These are phyloP conservation scores for Russula lepida DNA, from an alignment of 768 basidiomycete species.

Conservation along the genomic window DNA sequence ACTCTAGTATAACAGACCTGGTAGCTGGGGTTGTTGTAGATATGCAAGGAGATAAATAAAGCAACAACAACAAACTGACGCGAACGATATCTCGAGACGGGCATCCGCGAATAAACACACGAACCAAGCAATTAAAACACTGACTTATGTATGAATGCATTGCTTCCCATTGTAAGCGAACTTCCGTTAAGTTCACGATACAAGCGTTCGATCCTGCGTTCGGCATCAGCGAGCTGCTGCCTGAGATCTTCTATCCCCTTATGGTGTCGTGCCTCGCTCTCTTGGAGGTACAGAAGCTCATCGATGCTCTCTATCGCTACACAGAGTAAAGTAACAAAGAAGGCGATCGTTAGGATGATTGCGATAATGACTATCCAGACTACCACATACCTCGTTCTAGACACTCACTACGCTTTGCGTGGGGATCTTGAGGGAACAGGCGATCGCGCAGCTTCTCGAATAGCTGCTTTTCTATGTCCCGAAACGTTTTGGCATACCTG, in stretches of 20 bases:
- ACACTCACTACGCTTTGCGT: conserved; percentile 16
- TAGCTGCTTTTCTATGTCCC: conserved; percentile 14
- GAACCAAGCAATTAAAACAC: not conserved
- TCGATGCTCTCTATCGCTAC: conserved; percentile 17
- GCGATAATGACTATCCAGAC: not conserved
- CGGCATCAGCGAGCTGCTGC: conserved; percentile 11
- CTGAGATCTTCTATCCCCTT: conserved; percentile 10
- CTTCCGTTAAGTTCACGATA: conserved; percentile 13
- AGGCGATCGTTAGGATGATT: not conserved
- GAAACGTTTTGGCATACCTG: conserved; percentile 17
- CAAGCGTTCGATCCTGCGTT: conserved; percentile 14
- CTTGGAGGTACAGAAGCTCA: conserved; percentile 5
- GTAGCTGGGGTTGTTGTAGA: not conserved
- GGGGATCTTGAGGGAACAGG: conserved; percentile 17
- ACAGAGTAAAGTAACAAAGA: not conserved
- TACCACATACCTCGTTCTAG: too few species aligned
- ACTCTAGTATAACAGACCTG: conserved; percentile 7
- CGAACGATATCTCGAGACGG: not conserved
- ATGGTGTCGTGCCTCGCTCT: conserved; percentile 1
- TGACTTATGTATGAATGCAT: not conserved
- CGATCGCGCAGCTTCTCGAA: conserved; percentile 18
- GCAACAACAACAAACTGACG: not conserved
- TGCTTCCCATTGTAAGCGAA: conserved; percentile 5
- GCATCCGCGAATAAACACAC: not conserved
- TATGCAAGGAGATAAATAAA: not conserved